Evolutionary conservation across 108 stramenopile species (phyloP), one percentile per base, ranked within the genome.

Genomic region (Mayamaea pseudoterrestris): DNA sequence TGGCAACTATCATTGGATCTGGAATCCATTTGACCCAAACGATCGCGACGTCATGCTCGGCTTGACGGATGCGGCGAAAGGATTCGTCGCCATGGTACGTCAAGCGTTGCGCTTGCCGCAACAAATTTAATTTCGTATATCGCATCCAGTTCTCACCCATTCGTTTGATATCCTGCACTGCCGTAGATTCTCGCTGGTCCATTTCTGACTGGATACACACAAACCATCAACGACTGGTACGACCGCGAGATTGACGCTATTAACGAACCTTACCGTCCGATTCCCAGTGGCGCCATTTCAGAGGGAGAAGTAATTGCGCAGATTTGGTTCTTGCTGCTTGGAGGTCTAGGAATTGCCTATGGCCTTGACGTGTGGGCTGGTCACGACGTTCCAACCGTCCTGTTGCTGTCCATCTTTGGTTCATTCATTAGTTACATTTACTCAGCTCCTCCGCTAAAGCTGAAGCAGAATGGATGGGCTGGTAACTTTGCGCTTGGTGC

Each of bases 181-280:
- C n/a, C n/a, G n/a, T n/a, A n/a, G n/a, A 73, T 95, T 35, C 67
- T 96, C 42, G 79, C 91, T 18, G 95, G 93, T 14, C 95, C 95
- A 17, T 90, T 94, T 67, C 60, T 94, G 41, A 94, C 93, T 25
- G 95, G 95, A 30, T 96, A 87, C 66, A 93, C 93, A 5, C 95
- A 96, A 72, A 96, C 95, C n/a, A 93, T 96, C 47, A 96, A 96
- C 63, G 94, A 96, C 59, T 96, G 94, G 94, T 94, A 96, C 61
- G 95, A 96, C 75, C 70, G 90, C 24, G 95, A 96, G 16, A 93
- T 96, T 58, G 95, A 96, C 73, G 95, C 95, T 39, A 96, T 96
- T 65, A 96, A 96, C 44, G 95, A 96, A 69, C 95, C 95, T 5
- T 86, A 96, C 63, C 74, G 95, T 40, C 95, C 95, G 2, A 96